Conservation (phyloP, 2,329 filamentous ascomycete species). For the Cercospora sp. region DNA sequence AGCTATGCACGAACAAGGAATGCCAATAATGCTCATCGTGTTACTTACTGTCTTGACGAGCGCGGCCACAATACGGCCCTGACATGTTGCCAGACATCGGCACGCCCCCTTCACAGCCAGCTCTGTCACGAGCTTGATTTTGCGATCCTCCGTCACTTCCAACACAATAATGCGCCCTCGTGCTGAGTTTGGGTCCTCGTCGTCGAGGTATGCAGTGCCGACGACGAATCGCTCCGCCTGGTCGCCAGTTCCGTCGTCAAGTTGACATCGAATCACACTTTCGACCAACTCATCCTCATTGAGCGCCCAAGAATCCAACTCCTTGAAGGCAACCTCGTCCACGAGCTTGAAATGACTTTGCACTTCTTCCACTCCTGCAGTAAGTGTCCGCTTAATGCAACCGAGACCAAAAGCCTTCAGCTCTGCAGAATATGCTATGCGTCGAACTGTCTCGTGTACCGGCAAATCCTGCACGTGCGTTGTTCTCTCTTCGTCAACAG, state of each 20-base stretch:
- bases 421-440: slow-evolving; percentile 78
- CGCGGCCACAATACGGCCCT: slow-evolving; percentile 77
- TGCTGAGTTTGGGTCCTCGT: slow-evolving; percentile 52
- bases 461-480: slow-evolving; percentile 83
- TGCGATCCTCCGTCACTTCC: slow-evolving; percentile 73
- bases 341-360: slow-evolving; percentile 83
- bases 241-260: slow-evolving; percentile 60
- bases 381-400: slow-evolving; percentile 73
- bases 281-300: slow-evolving; percentile 75
- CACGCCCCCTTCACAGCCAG: slow-evolving; percentile 76
- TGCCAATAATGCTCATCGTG: slow-evolving; percentile 46
- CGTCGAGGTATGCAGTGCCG: slow-evolving; percentile 78
- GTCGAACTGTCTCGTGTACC: slow-evolving; percentile 78
- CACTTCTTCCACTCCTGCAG: slow-evolving; percentile 70
- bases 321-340: slow-evolving; percentile 83
- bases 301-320: slow-evolving; percentile 70
- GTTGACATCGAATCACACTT: slow-evolving; percentile 73
- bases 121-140: slow-evolving; percentile 69
- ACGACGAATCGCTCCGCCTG: slow-evolving; percentile 80
- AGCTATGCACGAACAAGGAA: slow-evolving; percentile 30
- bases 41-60: slow-evolving; percentile 70
- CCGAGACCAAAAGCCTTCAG: slow-evolving; percentile 84
- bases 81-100: slow-evolving; percentile 72
- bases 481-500: slow-evolving; percentile 78
- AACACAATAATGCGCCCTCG: slow-evolving; percentile 81